These are phyloP conservation scores for Candida silvatica DNA, from an alignment of 805 yeast genomes.

Conservation along the genomic window DNA sequence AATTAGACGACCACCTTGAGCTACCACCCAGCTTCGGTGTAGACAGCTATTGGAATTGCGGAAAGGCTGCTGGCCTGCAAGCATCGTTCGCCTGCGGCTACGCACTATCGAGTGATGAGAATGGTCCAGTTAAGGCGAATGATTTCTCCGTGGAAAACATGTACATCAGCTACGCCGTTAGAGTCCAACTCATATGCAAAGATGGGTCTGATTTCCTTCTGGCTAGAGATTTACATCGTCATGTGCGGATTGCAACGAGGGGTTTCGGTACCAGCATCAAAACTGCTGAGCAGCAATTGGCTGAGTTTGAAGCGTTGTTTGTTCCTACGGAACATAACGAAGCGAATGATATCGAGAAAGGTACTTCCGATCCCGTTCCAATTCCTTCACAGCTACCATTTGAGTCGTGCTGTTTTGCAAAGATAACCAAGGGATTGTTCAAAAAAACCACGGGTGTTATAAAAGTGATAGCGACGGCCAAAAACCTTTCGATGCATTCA, in stretches of 20 bases:
- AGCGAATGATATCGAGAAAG: no score
- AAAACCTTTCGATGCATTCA: no score
- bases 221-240: slow-evolving; percentile 12
- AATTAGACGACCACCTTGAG: slow-evolving; percentile 23
- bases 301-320: no score
- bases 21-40: slow-evolving; percentile 35
- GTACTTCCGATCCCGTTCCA: no score
- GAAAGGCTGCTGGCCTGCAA: slow-evolving; percentile 16
- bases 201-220: slow-evolving; percentile 20
- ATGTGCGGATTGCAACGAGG: slow-evolving; percentile 19
- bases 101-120: slow-evolving; percentile 35
- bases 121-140: slow-evolving; percentile 43
- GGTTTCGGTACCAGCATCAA: no score
- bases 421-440: no score
- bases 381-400: no score
- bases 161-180: slow-evolving; percentile 43
- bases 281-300: no score
- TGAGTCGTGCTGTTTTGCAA: no score
- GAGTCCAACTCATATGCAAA: slow-evolving; percentile 41
- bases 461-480: no score
- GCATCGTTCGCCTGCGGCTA: slow-evolving; percentile 46
- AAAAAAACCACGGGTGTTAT: no score
- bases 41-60: slow-evolving; percentile 18
- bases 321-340: no score
- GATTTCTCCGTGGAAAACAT: slow-evolving; percentile 34